Evolutionary conservation across 1,284 basidiomycete species (phyloP).

Genomic region (Leccinum brunneo-olivaceum): DNA sequence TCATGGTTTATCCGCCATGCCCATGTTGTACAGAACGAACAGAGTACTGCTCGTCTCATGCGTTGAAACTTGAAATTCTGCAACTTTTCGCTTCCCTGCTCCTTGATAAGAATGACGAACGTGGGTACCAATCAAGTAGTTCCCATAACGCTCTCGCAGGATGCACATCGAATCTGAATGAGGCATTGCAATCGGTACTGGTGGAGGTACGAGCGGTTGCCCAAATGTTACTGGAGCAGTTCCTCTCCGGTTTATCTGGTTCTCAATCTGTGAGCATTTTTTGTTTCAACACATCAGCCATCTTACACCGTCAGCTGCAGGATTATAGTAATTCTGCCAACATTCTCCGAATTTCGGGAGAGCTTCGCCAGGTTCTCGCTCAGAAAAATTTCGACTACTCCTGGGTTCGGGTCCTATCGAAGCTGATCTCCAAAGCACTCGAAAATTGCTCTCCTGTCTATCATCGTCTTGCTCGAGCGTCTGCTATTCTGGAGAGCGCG

Average conservation of each 20-base stretch:
- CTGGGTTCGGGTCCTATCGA: conserved; percentile 35
- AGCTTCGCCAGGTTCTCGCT: conserved; percentile 29
- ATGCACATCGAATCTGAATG: conserved; percentile 15
- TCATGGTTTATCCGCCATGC: conserved; percentile 33
- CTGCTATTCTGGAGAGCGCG: conserved; percentile 32
- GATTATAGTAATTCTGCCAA: conserved; percentile 22
- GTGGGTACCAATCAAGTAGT: background rate
- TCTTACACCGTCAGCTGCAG: conserved; percentile 7
- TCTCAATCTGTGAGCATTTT: conserved; percentile 11
- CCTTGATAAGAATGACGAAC: conserved; percentile 18
- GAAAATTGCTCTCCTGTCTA: conserved; percentile 31
- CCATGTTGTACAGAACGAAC: conserved; percentile 22
- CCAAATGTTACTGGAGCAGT: conserved; percentile 15
- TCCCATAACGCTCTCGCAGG: conserved; percentile 1
- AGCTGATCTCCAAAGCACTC: conserved; percentile 37
- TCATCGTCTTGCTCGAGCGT: conserved; percentile 25
- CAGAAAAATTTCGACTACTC: conserved; percentile 42
- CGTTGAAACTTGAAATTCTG: conserved; percentile 28
- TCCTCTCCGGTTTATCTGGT: conserved; percentile 15
- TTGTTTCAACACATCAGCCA: background rate
- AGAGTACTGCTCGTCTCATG: conserved; percentile 19
- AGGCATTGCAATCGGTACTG: conserved; percentile 22
- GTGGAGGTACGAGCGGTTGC: conserved; percentile 18
- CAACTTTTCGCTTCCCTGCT: conserved; percentile 25
- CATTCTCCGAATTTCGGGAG: conserved; percentile 33